These are phyloP conservation scores for Populus hybrid DNA, from an alignment of 441 rosid genomes.

Conservation along the genomic window DNA sequence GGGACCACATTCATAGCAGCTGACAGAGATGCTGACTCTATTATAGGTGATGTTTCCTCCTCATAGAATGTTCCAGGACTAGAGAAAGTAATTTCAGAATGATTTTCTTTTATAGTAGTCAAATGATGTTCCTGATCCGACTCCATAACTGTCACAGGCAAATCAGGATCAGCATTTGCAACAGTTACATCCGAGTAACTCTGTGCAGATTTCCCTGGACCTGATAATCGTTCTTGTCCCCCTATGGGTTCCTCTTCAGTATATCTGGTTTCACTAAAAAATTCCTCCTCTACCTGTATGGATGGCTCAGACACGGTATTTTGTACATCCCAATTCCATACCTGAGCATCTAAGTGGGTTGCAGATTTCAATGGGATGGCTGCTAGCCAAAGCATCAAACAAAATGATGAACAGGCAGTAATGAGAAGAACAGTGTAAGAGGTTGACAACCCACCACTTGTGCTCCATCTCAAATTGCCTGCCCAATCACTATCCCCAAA, in stretches of 20 bases:
- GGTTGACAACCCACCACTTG: constrained; percentile 48
- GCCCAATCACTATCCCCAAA: constrained; percentile 96
- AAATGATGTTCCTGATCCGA: constrained; percentile 48
- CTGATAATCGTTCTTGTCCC: constrained; percentile 31
- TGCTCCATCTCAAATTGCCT: constrained; percentile 72
- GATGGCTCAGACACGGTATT: constrained; percentile 35
- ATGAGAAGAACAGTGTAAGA: constrained; percentile 57
- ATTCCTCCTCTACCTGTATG: constrained; percentile 36
- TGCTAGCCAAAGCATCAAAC: constrained; percentile 87
- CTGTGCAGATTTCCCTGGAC: constrained; percentile 30
- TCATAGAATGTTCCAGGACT: constrained; percentile 15
- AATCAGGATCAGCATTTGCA: constrained; percentile 41
- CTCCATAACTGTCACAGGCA: constrained; percentile 54
- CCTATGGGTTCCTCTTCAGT: constrained; percentile 32
- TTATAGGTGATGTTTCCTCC: constrained; percentile 33
- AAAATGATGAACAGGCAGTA: constrained; percentile 67
- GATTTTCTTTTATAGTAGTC: constrained; percentile 39
- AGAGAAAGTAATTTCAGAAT: constrained; percentile 21
- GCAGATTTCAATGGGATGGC: constrained; percentile 90
- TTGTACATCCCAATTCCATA: constrained; percentile 51
- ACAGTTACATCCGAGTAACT: constrained; percentile 34
- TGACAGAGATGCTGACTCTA: constrained; percentile 20
- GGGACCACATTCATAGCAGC: constrained; percentile 31
- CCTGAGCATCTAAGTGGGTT: constrained; percentile 47
- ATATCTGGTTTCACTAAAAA: constrained; percentile 35